Percentiles rank a stretch among this genome's conserved stretches.
Conservation (phyloP, 2,329 filamentous ascomycete genomes). For the Venturia pyrina region DNA sequence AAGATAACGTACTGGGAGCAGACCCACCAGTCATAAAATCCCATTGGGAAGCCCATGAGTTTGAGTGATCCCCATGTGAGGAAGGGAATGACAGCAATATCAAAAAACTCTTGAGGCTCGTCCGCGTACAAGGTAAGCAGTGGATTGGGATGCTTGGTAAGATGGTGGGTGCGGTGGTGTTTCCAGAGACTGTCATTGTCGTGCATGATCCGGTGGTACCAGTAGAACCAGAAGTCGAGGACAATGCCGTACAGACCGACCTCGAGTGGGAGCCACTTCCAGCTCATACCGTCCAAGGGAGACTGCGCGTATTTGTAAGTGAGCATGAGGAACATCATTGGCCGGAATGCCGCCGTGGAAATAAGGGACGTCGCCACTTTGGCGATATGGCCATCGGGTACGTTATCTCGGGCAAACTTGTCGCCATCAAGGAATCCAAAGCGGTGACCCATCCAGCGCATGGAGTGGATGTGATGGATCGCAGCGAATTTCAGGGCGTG, state of each 20-base stretch:
- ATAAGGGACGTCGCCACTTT: slow-evolving; percentile 26
- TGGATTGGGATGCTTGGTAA: slow-evolving; percentile 37
- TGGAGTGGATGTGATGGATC: slow-evolving; percentile 30
- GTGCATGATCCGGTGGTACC: slow-evolving; percentile 26
- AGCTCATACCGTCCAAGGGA: slow-evolving; percentile 20
- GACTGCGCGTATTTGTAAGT: slow-evolving; percentile 19
- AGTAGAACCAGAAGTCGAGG: slow-evolving; percentile 38
- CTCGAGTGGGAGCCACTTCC: slow-evolving; percentile 29
- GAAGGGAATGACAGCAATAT: slow-evolving; percentile 33
- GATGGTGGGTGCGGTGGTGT: slow-evolving; percentile 36
- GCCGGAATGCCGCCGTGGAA: slow-evolving; percentile 25
- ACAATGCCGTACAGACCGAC: slow-evolving; percentile 33
- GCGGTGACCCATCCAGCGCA: slow-evolving; percentile 29
- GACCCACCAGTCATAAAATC: slow-evolving; percentile 39
- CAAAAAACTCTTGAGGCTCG: slow-evolving; percentile 32
- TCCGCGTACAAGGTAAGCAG: slow-evolving; percentile 35
- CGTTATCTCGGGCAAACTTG: slow-evolving; percentile 32
- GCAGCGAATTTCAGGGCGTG: slow-evolving; percentile 29
- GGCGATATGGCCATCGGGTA: slow-evolving; percentile 25
- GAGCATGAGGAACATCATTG: slow-evolving; percentile 26
- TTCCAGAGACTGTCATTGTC: slow-evolving; percentile 32
- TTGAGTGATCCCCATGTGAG: slow-evolving; percentile 29
- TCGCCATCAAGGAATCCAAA: slow-evolving; percentile 37
- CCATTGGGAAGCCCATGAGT: slow-evolving; percentile 31
- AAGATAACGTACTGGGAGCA: slow-evolving; percentile 36